Conservation (phyloP, 768 basidiomycete genomes). For the Strobilomyces dryophilus region DNA sequence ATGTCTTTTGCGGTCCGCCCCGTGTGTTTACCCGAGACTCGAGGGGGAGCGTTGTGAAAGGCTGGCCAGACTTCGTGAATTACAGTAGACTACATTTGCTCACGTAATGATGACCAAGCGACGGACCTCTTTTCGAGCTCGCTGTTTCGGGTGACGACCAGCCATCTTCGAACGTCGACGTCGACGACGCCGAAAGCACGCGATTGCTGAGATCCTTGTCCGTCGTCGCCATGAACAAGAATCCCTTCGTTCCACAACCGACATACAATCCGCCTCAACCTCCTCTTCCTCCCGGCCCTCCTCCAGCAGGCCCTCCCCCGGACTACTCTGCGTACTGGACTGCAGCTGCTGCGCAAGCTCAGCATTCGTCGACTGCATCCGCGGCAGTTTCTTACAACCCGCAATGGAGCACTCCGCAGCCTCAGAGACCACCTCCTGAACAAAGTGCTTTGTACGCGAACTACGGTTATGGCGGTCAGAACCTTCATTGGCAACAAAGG, state of each 20-base stretch:
- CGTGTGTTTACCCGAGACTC: neutral
- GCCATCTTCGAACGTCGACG: constrained; percentile 7
- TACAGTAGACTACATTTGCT: neutral
- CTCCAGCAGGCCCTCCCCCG: constrained; percentile 65
- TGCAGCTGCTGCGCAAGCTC: constrained; percentile 48
- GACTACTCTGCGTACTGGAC: constrained; percentile 82
- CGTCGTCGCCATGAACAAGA: constrained; percentile 66
- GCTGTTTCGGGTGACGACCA: constrained; percentile 23
- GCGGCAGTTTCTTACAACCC: constrained; percentile 53
- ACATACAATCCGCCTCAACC: constrained; percentile 69
- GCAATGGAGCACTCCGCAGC: constrained; percentile 64
- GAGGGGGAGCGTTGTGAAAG: constrained; percentile 21
- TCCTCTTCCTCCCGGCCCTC: constrained; percentile 76
- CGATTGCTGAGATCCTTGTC: constrained; percentile 10
- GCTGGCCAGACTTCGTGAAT: constrained; percentile 7
- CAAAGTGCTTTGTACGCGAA: constrained; percentile 87
- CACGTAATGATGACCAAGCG: constrained; percentile 22
- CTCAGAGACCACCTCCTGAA: constrained; percentile 65
- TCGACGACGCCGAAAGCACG: constrained; percentile 1
- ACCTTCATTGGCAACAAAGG: constrained; percentile 58
- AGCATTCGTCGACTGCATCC: constrained; percentile 29
- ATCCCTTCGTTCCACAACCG: constrained; percentile 71
- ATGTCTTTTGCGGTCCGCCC: neutral
- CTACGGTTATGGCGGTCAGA: constrained; percentile 82
- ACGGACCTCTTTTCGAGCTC: constrained; percentile 18